Percentiles rank a stretch among this genome's conserved stretches.
Evolutionary conservation across 1,284 basidiomycete genomes (phyloP).

Genomic region (Rhodotorula sp.): DNA sequence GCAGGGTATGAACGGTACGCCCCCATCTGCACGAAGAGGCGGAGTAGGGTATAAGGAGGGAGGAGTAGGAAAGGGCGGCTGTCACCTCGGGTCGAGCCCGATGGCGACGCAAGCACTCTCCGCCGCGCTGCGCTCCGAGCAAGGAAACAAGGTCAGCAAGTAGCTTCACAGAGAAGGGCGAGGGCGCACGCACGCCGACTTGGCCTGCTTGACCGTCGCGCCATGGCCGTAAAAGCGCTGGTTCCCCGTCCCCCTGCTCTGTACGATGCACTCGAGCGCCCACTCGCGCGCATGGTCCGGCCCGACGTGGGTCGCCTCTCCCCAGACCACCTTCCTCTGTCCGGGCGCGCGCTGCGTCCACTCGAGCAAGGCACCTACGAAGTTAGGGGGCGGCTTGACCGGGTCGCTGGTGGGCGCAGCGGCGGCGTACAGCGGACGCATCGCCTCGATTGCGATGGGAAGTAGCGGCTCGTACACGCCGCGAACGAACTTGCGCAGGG

Average conservation of each 20-base stretch:
- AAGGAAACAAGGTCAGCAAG: too few species aligned
- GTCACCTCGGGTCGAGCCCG: too few species aligned
- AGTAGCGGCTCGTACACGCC: conserved; percentile 15
- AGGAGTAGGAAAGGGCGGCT: too few species aligned
- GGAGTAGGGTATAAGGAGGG: too few species aligned
- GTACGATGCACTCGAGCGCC: not conserved
- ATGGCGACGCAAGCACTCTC: not conserved
- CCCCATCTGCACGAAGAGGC: too few species aligned
- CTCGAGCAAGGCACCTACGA: not conserved
- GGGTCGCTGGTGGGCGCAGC: too few species aligned
- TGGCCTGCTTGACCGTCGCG: not conserved
- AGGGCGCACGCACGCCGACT: not conserved
- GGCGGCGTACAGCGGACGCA: not conserved
- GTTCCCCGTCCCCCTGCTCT: accelerated
- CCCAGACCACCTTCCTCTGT: not conserved
- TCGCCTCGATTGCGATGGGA: not conserved
- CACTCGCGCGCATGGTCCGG: not conserved
- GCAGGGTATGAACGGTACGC: too few species aligned
- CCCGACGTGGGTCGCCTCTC: not conserved
- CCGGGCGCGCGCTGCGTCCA: not conserved
- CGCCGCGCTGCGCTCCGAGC: not conserved
- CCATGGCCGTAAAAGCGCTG: not conserved
- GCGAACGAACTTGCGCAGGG: conserved; percentile 13
- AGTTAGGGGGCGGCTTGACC: not conserved
- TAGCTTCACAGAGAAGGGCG: not conserved